Conservation (phyloP, 2,329 filamentous ascomycete species). For the Cladosporium velox region DNA sequence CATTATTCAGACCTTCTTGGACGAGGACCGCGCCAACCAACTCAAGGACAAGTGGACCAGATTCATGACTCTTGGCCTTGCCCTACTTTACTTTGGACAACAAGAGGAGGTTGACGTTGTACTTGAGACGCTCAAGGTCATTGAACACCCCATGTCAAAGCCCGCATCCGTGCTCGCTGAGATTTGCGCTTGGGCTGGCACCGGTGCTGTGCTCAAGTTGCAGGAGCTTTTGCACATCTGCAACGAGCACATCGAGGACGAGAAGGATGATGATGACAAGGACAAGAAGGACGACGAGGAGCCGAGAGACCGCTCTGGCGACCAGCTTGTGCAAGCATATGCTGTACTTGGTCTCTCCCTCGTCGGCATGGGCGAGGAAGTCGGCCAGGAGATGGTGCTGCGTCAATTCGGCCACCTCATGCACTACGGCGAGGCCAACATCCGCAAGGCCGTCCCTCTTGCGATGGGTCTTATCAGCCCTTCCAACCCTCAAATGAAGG, state of each 20-base stretch:
- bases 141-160: conserved; percentile 95
- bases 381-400: conserved; percentile 98
- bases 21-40: conserved; percentile 87
- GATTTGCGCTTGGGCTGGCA: conserved; percentile 97
- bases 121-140: conserved; percentile 91
- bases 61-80: conserved; percentile 91
- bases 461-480: conserved; percentile 96
- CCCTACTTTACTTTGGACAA: conserved; percentile 90
- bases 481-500: conserved; percentile 99
- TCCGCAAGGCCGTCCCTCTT: conserved; percentile 90
- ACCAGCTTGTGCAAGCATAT: conserved; percentile 93
- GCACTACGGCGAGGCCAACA: conserved; percentile 98
- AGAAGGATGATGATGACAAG: conserved; percentile 72
- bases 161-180: conserved; percentile 93
- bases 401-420: conserved; percentile 97
- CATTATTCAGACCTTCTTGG: conserved; percentile 88
- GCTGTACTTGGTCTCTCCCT: conserved; percentile 91
- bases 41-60: conserved; percentile 98
- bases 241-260: conserved; percentile 94
- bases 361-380: conserved; percentile 96
- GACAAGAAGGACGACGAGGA: conserved; percentile 62
- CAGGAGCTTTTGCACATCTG: conserved; percentile 97
- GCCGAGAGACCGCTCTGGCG: conserved; percentile 70
- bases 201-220: conserved; percentile 93
- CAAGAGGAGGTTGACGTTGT: conserved; percentile 99